A percentile compares a stretch with the other conserved stretches of the same genome.
These are phyloP conservation scores for Amylostereum chailletii DNA, from an alignment of 1,284 basidiomycete species.

Conservation along the genomic window DNA sequence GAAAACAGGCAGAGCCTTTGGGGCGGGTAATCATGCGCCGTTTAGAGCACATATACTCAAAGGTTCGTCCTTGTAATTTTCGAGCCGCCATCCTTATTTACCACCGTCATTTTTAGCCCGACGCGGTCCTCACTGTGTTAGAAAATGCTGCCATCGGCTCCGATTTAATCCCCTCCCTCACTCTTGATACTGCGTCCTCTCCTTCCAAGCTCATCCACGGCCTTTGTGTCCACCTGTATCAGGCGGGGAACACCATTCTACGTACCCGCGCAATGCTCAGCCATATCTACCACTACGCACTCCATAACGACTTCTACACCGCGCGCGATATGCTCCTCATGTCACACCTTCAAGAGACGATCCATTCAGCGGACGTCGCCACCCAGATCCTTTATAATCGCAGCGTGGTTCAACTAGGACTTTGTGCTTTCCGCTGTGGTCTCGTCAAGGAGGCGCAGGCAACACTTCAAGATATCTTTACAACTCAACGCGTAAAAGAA, in stretches of 20 bases:
- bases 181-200: constrained; percentile 44
- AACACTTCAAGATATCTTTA: constrained; percentile 92
- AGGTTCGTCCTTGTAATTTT: constrained; percentile 42
- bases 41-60: constrained; percentile 97
- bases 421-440: constrained; percentile 94
- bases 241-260: constrained; percentile 82
- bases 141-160: constrained; percentile 60
- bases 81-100: constrained; percentile 4
- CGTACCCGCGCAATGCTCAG: constrained; percentile 95
- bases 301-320: constrained; percentile 95
- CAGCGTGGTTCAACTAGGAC: constrained; percentile 92
- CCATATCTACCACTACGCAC: constrained; percentile 95
- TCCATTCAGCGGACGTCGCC: constrained; percentile 91
- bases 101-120: constrained; percentile 51
- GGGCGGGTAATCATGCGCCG: constrained; percentile 90
- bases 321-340: constrained; percentile 98
- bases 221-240: constrained; percentile 91
- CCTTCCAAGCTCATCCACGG: constrained; percentile 78
- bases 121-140: constrained; percentile 87
- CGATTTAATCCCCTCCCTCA: constrained; percentile 49
- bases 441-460: constrained; percentile 92
- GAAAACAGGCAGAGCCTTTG: constrained; percentile 68
- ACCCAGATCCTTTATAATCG: constrained; percentile 99
- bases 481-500: constrained; percentile 94
- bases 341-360: constrained; percentile 97